Base-by-base conservation (phyloP, 2,329 filamentous ascomycete species). In the Dothiorella sarmentorum region DNA sequence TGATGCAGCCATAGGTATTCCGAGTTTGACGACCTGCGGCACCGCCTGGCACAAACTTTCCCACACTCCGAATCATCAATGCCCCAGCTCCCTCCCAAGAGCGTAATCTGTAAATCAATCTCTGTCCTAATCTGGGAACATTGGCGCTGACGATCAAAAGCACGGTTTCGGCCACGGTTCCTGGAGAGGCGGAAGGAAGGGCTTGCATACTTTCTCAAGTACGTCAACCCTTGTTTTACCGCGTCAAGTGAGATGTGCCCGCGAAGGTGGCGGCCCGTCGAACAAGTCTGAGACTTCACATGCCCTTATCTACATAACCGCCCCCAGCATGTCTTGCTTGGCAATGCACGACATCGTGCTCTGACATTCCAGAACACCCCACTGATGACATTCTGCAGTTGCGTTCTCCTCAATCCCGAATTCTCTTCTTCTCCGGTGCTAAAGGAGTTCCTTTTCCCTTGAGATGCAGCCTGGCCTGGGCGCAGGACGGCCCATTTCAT, bases 131-230 rank as follows among this genome's bases (percentile, higher is more conserved):
- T 27, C n/a, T 20, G 13, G 49, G 49, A 40, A 29, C 10, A 2
- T 18, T 13, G 49, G 24, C 47, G 59, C 40, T 56, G 44, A 27
- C 55, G 33, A n/a, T 58, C 35, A 29, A 7, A 64, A 82, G 80
- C 80, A 66, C 81, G 81, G 63, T 96, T 97, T 69, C 82, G 89
- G 53, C 86, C 90, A 10, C 84, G 83, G 53, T 97, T 99, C 71
- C 80, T 99, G 17, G 92, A 97, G 73, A 87, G 88, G 68, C 82
- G 94, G 67, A 85, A 90, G 65, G 81, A 85, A 40, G 93, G 92
- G 5, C 78, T 99, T 60, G 87, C 90, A 69, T 96, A 97, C 71
- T 99, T 97, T 71, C 77, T 99, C 57, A 96, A 96, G 91, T 96
- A 77, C 61, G 88, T 79, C 35, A 37, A 37, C n/a, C 18, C 11